phyloP scores from a whole-genome alignment of 345 rosid species.

The Arabidopsis suecica region DNA sequence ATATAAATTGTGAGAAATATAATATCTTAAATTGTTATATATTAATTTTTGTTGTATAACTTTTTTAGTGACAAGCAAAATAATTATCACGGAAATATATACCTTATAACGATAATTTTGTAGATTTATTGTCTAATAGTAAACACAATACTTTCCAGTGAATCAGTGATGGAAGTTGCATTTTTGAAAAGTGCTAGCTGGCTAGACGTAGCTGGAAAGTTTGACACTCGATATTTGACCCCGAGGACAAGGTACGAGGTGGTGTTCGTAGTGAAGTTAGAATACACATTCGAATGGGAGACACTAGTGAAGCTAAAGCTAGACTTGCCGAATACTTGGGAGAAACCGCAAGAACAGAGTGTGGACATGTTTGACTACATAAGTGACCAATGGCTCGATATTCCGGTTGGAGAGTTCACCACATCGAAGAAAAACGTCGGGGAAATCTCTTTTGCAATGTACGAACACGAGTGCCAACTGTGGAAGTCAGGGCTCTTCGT shows the following conservation, averaged over 20 bases:
- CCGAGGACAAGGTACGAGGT: conserved; percentile 9
- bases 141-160: conserved; percentile 1
- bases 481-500: conserved; percentile 16
- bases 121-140: neutral
- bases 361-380: neutral
- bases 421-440: neutral
- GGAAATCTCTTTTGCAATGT: conserved; percentile 13
- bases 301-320: conserved; percentile 6
- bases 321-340: neutral
- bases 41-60: no score
- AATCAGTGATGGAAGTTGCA: neutral
- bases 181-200: neutral
- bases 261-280: neutral
- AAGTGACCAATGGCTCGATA: neutral
- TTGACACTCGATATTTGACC: neutral
- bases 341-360: neutral
- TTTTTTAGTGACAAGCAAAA: no score
- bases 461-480: neutral
- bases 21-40: neutral
- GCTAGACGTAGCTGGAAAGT: neutral
- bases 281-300: neutral
- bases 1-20: neutral
- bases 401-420: neutral
- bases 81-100: no score
- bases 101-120: no score